Evolutionary conservation across 805 yeast species (phyloP), one percentile per base, ranked within the genome.

Genomic region (Wickerhamomyces canadensis): DNA sequence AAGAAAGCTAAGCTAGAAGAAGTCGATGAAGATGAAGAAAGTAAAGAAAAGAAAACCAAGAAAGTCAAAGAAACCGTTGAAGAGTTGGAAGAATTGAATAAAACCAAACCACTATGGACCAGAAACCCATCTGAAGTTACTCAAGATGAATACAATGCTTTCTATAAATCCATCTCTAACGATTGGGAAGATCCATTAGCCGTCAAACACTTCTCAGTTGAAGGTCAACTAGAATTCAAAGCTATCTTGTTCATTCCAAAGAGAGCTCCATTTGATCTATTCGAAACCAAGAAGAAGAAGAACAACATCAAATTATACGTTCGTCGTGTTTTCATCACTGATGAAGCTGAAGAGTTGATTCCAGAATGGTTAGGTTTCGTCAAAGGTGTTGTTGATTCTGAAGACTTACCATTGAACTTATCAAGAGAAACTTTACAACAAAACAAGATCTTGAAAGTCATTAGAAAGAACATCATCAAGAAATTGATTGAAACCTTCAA

Each of bases 151-250:
- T 93, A 93, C 79, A 91, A 93, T 60, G 94, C 98, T 43, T 93
- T 93, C 84, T 93, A 93, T 85, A 93, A 93, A 77, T 88, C 98
- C 35, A 93, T 93, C 62, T 89, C 98, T 40, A 93, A 93, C 72
- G 99, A 93, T 72, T 93, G 98, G 98, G 98, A 93, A 76, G 98
- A 93, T 66, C 99, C 96, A 71, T 80, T 93, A 65, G 97, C 97
- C 53, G 98, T 93, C 54, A 93, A 93, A 80, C 99, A 93, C 74
- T 93, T 93, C 79, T 86, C 96, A 36, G 99, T 93, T 61, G 99
- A 93, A 76, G 99, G 99, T 78, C 98, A 93, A 77, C 80, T 93
- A 60, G 99, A 93, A 76, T 93, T 93, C 81, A 89, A 83, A 75
- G 98, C 98, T 49, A 93, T 93, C 62, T 75, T 93, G 59, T 93